Percentiles rank a stretch among this genome's conserved stretches.
phyloP scores from a whole-genome alignment of 768 basidiomycete genomes.

The Trametes villosa region DNA sequence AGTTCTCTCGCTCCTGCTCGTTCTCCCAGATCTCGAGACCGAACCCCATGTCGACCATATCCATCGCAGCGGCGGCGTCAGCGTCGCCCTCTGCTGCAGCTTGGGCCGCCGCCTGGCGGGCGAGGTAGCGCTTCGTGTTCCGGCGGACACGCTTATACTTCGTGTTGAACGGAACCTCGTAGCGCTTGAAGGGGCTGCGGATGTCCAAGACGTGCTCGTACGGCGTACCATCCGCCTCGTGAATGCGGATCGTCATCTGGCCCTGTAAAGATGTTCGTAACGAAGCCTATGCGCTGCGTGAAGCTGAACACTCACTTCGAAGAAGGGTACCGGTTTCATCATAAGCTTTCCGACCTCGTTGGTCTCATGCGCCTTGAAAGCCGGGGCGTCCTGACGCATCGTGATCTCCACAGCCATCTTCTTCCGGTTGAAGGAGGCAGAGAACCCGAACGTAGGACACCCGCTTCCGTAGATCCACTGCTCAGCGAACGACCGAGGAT shows the following conservation, averaged over 20 bases:
- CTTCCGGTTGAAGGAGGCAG: conserved; percentile 93
- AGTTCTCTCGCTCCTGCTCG: conserved; percentile 87
- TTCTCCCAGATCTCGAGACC: conserved; percentile 96
- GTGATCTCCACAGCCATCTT: conserved; percentile 98
- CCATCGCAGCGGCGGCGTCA: conserved; percentile 92
- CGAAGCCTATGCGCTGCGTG: neutral
- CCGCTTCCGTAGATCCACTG: conserved; percentile 99
- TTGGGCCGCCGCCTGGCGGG: conserved; percentile 89
- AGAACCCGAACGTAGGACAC: conserved; percentile 88
- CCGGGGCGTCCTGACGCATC: conserved; percentile 88
- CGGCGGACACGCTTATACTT: conserved; percentile 96
- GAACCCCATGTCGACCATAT: conserved; percentile 93
- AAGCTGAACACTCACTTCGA: conserved; percentile 65
- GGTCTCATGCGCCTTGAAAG: conserved; percentile 66
- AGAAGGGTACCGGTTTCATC: conserved; percentile 82
- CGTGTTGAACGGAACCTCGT: conserved; percentile 97
- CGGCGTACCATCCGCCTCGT: conserved; percentile 98
- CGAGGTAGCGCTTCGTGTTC: conserved; percentile 94
- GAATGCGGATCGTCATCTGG: conserved; percentile 97
- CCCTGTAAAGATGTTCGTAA: conserved; percentile 53
- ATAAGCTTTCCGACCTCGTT: conserved; percentile 68
- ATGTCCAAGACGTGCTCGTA: conserved; percentile 98
- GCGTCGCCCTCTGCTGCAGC: conserved; percentile 91
- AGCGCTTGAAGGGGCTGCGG: conserved; percentile 84
- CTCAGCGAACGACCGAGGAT: conserved; percentile 90